phyloP scores from a whole-genome alignment of 352 stramenopile species.

The Albugo laibachii region DNA sequence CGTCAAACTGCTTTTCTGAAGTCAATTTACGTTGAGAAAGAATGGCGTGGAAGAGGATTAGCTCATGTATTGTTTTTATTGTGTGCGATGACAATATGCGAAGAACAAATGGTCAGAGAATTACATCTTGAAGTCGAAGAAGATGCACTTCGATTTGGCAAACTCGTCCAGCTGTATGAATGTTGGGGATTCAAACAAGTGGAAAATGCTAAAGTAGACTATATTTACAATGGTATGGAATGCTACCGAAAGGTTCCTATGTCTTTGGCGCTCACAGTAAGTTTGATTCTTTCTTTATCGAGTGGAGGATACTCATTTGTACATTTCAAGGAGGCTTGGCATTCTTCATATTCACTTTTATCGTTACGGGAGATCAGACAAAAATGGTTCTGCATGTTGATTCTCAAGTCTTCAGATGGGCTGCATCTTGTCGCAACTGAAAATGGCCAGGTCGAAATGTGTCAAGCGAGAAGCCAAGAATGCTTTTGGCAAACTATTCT shows the following conservation, averaged over 20 bases:
- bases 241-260: constrained; percentile 75
- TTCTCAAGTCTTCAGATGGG: constrained; percentile 36
- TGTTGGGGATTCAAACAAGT: constrained; percentile 42
- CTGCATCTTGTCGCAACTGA: constrained; percentile 45
- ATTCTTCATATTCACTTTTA: no score
- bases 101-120: constrained; percentile 22
- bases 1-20: constrained; percentile 44
- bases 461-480: constrained; percentile 10
- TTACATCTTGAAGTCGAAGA: constrained; percentile 47
- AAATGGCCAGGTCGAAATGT: constrained; percentile 32
- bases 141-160: constrained; percentile 26
- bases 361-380: not conserved
- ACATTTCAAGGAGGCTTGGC: no score
- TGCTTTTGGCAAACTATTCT: constrained; percentile 64
- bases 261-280: constrained; percentile 22
- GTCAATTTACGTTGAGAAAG: constrained; percentile 41
- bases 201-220: constrained; percentile 35
- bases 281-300: not conserved
- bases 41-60: constrained; percentile 47
- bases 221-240: constrained; percentile 71
- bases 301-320: not conserved
- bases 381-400: constrained; percentile 63
- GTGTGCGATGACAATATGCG: constrained; percentile 33
- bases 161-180: constrained; percentile 49
- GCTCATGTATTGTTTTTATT: constrained; percentile 61